These are phyloP conservation scores for Rhynchospora breviuscula DNA, from an alignment of 176 grass and related monocot genomes.

Conservation along the genomic window DNA sequence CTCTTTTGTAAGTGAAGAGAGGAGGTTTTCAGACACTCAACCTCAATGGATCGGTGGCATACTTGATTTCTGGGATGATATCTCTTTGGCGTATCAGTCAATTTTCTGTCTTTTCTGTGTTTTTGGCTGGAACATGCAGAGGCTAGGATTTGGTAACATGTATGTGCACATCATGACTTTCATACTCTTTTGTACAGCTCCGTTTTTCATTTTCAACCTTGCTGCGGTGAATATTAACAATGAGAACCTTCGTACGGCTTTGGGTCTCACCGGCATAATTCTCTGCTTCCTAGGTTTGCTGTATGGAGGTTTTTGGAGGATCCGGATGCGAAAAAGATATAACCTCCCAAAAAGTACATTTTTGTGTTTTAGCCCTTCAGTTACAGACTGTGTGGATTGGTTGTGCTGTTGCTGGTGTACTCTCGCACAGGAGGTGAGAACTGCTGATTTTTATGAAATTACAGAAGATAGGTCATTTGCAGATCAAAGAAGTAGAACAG, in stretches of 20 bases:
- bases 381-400: constrained; percentile 61
- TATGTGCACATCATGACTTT: constrained; percentile 69
- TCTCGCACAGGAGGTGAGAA: constrained; percentile 83
- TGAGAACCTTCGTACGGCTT: constrained; percentile 39
- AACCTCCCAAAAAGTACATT: constrained; percentile 40
- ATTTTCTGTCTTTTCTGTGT: constrained; percentile 76
- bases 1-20: constrained; percentile 14
- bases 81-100: constrained; percentile 53
- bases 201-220: constrained; percentile 91
- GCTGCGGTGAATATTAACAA: constrained; percentile 61
- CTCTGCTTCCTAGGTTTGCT: constrained; percentile 71
- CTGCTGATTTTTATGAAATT: constrained; percentile 56
- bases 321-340: constrained; percentile 74
- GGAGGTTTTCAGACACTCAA: constrained; percentile 34
- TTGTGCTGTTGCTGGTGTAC: constrained; percentile 72
- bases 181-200: constrained; percentile 66
- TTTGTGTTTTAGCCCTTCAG: constrained; percentile 46
- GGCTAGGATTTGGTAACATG: constrained; percentile 90
- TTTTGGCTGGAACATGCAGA: constrained; percentile 96
- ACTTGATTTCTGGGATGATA: constrained; percentile 54
- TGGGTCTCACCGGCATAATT: constrained; percentile 42
- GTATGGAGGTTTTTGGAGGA: constrained; percentile 89
- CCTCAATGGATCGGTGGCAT: constrained; percentile 55
- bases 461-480: constrained; percentile 28
- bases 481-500: neutral